phyloP scores from a whole-genome alignment of 2,329 filamentous ascomycete genomes.

The Macrophomina phaseolina region DNA sequence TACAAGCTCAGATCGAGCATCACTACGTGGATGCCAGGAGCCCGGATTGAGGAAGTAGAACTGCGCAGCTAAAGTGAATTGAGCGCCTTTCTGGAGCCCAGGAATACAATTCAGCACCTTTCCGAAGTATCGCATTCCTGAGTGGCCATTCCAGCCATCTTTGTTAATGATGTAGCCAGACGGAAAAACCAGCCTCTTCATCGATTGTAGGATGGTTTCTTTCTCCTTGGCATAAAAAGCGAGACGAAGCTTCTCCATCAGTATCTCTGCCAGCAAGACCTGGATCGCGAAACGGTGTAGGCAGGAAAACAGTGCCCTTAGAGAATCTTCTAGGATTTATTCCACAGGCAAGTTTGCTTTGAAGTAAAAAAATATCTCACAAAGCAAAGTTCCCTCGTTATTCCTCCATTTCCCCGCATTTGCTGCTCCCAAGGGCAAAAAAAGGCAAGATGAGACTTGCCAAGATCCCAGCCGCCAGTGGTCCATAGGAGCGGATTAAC shows the following conservation, averaged over 20 bases:
- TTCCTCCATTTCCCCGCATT: conserved; percentile 32
- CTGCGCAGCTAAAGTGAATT: conserved; percentile 30
- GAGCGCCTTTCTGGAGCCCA: conserved; percentile 32
- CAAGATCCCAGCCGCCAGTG: conserved; percentile 38
- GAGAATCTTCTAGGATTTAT: conserved; percentile 3
- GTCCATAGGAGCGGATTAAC: conserved; percentile 37
- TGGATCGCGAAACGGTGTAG: conserved; percentile 4
- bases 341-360: conserved; percentile 26
- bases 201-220: conserved; percentile 26
- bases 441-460: conserved; percentile 43
- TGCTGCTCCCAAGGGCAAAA: conserved; percentile 31
- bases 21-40: neutral
- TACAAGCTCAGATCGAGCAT: neutral
- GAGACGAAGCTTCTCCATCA: conserved; percentile 28
- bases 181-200: conserved; percentile 21
- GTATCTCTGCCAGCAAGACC: conserved; percentile 29
- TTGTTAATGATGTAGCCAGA: conserved; percentile 21
- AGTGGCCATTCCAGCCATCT: conserved; percentile 30
- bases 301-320: neutral
- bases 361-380: conserved; percentile 35
- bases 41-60: conserved; percentile 31
- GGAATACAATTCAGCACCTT: conserved; percentile 31
- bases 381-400: conserved; percentile 31
- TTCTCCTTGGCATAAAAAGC: conserved; percentile 27
- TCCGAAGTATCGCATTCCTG: conserved; percentile 29